A percentile compares a stretch with the other conserved stretches of the same genome.
Conservation (phyloP, 2,329 filamentous ascomycete species). For the Arthrobotrys iridis region DNA sequence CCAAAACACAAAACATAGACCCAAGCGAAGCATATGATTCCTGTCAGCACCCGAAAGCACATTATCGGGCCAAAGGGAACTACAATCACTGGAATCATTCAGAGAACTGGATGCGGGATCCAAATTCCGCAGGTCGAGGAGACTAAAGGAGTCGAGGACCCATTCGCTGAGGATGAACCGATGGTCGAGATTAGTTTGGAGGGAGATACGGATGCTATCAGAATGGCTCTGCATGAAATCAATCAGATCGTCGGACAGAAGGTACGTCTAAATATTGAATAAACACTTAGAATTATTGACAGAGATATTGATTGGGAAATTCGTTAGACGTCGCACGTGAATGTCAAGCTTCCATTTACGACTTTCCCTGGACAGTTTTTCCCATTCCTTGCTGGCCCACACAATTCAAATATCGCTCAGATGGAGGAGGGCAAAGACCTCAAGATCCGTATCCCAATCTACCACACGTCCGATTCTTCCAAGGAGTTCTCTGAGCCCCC, state of each 20-base stretch:
- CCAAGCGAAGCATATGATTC: slow-evolving; percentile 72
- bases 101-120: slow-evolving; percentile 87
- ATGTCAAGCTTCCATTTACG: slow-evolving; percentile 77
- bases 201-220: slow-evolving; percentile 87
- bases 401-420: slow-evolving; percentile 73
- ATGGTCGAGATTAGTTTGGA: slow-evolving; percentile 88
- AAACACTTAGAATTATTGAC: background rate
- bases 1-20: slow-evolving; percentile 66
- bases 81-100: slow-evolving; percentile 88
- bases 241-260: slow-evolving; percentile 87
- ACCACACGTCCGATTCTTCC: slow-evolving; percentile 55
- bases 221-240: slow-evolving; percentile 83
- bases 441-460: slow-evolving; percentile 77
- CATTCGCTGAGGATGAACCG: slow-evolving; percentile 73
- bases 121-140: slow-evolving; percentile 86
- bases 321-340: slow-evolving; percentile 67
- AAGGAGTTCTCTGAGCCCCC: slow-evolving; percentile 56
- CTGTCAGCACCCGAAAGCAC: slow-evolving; percentile 81
- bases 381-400: slow-evolving; percentile 87
- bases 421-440: slow-evolving; percentile 79
- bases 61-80: slow-evolving; percentile 93
- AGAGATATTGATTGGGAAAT: background rate
- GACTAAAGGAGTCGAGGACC: slow-evolving; percentile 69
- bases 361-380: slow-evolving; percentile 85
- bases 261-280: slow-evolving; percentile 63